Evolutionary conservation across 345 rosid species (phyloP).

Genomic region (Murraya koenigii): DNA sequence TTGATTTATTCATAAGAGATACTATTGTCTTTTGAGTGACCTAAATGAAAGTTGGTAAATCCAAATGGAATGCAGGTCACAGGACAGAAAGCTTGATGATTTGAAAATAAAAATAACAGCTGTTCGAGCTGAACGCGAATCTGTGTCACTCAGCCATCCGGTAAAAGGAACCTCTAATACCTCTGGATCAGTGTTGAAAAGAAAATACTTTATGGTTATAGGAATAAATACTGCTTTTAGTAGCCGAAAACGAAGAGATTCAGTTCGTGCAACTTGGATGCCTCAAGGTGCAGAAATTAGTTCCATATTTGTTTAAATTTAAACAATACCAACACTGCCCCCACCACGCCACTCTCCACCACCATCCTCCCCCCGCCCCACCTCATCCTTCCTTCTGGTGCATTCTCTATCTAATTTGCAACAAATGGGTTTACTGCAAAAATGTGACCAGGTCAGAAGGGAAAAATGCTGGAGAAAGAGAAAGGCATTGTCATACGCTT

Average conservation of each 20-base stretch:
- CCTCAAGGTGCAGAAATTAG: constrained; percentile 62
- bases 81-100: constrained; percentile 40
- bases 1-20: not conserved
- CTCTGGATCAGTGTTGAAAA: constrained; percentile 16
- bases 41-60: not conserved
- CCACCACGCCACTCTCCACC: no score
- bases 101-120: constrained; percentile 45
- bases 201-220: constrained; percentile 74
- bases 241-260: constrained; percentile 80
- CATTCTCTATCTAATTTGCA: not conserved
- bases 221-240: constrained; percentile 91
- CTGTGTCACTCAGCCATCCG: constrained; percentile 10
- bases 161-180: constrained; percentile 21
- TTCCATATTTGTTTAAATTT: not conserved
- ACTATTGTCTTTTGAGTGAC: constrained; percentile 1
- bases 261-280: constrained; percentile 90
- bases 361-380: not conserved
- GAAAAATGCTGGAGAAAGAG: constrained; percentile 66
- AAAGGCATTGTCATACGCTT: constrained; percentile 83
- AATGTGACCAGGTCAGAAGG: constrained; percentile 47
- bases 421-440: constrained; percentile 1
- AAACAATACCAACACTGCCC: no score
- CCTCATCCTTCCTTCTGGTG: not conserved
- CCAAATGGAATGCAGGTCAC: constrained; percentile 38
- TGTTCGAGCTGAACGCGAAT: constrained; percentile 42